Evolutionary conservation across 306 rosid genomes (phyloP), one percentile per base, ranked within the genome.

Genomic region (Trifolium pratense): DNA sequence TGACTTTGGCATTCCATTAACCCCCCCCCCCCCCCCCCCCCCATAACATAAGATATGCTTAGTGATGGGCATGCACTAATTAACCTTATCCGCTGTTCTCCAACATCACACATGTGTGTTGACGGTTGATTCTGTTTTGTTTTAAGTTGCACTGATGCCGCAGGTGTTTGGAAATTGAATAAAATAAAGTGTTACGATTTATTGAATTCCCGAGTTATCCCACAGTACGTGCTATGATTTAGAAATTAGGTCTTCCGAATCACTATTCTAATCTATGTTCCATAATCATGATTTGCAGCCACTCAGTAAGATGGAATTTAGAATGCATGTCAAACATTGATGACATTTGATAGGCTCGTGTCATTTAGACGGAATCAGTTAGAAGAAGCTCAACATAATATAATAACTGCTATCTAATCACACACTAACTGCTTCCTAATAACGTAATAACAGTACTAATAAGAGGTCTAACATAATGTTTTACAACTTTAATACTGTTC

Each of bases 31-130:
- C n/a, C n/a, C n/a, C n/a, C n/a, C n/a, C n/a, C n/a, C n/a, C n/a
- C n/a, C n/a, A n/a, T n/a, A n/a, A n/a, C n/a, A 16, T n/a, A 21
- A 36, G 32, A 36, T 76, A 77, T 48, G n/a, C 55, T n/a, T n/a
- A 60, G 57, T 34, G 46, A 49, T 48, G 29, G 56, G 37, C 36
- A 78, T 70, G 25, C 26, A 70, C 72, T 39, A 10, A 12, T 71
- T 70, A n/a, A 18, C 12, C 26, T 15, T 46, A 15, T 15, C 52
- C 52, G 15, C 15, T 46, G 52, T n/a, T 58, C 16, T 21, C 45
- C 60, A 43, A 36, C 37, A 43, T 70, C 57, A 34, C 12, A 34
- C 8, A 15, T 1, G 10, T 49, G 29, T 31, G 17, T n/a, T 2
- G 21, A 16, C 23, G 7, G 9, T 23, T 34, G 56, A 23, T 49